These are phyloP conservation scores for Ilex asprella DNA, from an alignment of 257 asterid species.

Conservation along the genomic window DNA sequence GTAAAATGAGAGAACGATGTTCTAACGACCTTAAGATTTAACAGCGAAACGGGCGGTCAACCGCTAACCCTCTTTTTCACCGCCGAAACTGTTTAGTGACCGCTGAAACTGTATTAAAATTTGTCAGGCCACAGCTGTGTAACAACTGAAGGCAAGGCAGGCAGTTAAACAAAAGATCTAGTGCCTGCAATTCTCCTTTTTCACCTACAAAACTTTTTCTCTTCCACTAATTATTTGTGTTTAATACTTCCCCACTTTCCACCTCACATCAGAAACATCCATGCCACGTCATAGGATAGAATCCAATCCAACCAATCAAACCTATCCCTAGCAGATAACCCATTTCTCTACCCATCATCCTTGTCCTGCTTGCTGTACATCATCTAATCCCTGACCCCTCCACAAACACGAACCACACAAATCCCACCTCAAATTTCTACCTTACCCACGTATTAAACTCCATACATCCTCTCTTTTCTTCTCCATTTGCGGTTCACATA, in stretches of 20 bases:
- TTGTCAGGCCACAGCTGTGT: too few relatives aligned
- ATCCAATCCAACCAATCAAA: constrained; percentile 35
- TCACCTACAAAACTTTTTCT: constrained; percentile 1
- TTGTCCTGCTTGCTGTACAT: constrained; percentile 10
- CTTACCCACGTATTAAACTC: constrained; percentile 28
- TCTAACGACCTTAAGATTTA: too few relatives aligned
- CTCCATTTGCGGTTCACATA: constrained; percentile 20
- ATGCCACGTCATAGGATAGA: constrained; percentile 38
- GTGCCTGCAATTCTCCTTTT: not conserved
- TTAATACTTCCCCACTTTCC: constrained; percentile 4
- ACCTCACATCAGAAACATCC: constrained; percentile 20
- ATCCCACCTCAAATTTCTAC: constrained; percentile 2
- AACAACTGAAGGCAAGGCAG: too few relatives aligned
- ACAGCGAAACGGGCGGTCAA: too few relatives aligned
- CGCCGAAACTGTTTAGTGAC: too few relatives aligned
- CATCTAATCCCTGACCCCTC: constrained; percentile 18
- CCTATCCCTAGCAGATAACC: constrained; percentile 20
- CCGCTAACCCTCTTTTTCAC: too few relatives aligned
- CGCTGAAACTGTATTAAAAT: too few relatives aligned
- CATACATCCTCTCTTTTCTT: constrained; percentile 8
- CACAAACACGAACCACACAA: constrained; percentile 34
- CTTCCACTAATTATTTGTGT: not conserved
- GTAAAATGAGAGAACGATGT: too few relatives aligned
- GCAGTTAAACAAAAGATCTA: too few relatives aligned
- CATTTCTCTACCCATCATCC: constrained; percentile 6